Percentiles rank a stretch among this genome's conserved stretches.
These are phyloP conservation scores for Oryza rufipogon DNA, from an alignment of 176 grass and related monocot genomes.

Conservation along the genomic window DNA sequence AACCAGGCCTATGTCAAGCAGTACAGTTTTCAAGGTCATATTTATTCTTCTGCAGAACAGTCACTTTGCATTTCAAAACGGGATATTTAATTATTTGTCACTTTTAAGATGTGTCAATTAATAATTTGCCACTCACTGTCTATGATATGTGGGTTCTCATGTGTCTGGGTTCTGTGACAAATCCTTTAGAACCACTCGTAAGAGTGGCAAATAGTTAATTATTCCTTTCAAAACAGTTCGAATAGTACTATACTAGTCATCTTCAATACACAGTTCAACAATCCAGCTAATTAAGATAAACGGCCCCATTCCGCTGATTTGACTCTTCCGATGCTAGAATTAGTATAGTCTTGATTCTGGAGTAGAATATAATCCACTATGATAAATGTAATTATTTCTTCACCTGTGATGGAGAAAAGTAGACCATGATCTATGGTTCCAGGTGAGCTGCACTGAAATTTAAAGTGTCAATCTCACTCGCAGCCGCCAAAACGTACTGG, in stretches of 20 bases:
- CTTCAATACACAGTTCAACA: neutral
- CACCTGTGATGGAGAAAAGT: neutral
- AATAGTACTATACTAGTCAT: constrained; percentile 28
- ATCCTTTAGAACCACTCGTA: no score
- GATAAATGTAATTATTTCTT: constrained; percentile 1
- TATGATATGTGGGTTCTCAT: no score
- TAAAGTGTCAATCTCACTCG: neutral
- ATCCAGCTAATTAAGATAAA: neutral
- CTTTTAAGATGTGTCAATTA: no score
- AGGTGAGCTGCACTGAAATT: constrained; percentile 3
- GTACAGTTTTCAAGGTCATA: neutral
- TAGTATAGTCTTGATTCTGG: constrained; percentile 19
- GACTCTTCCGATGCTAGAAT: constrained; percentile 29
- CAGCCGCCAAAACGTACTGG: constrained; percentile 31
- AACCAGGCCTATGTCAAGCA: neutral
- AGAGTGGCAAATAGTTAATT: no score
- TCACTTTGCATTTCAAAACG: constrained; percentile 6
- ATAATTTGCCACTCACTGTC: no score
- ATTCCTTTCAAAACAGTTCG: neutral
- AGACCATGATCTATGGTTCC: neutral
- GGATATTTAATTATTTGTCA: no score
- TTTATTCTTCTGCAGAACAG: constrained; percentile 9
- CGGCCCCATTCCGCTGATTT: constrained; percentile 6
- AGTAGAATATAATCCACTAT: constrained; percentile 10
- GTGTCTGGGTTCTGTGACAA: no score